Evolutionary conservation across 805 yeast genomes (phyloP).

Genomic region (Saturnispora zaruensis): DNA sequence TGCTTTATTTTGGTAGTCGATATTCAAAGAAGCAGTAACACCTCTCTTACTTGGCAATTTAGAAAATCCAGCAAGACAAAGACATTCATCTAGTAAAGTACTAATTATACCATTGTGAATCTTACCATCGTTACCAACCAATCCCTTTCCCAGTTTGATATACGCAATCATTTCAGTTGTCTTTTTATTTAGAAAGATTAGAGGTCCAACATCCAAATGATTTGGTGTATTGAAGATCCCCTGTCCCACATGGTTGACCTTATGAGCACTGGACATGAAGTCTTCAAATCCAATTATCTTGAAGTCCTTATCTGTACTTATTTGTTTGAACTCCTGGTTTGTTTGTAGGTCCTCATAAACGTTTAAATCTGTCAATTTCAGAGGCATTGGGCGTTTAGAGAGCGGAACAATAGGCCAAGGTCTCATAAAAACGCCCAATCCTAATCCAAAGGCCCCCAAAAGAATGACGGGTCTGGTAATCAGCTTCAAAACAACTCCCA

Average conservation of each 20-base stretch:
- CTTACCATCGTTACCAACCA: slow-evolving; percentile 62
- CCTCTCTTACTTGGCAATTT: slow-evolving; percentile 73
- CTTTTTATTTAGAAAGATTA: slow-evolving; percentile 45
- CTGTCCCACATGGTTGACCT: slow-evolving; percentile 54
- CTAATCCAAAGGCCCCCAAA: slow-evolving; percentile 20
- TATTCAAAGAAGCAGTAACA: slow-evolving; percentile 71
- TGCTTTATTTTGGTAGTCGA: slow-evolving; percentile 55
- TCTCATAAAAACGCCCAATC: slow-evolving; percentile 25
- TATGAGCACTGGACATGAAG: slow-evolving; percentile 50
- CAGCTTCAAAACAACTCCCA: slow-evolving; percentile 1
- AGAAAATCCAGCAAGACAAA: slow-evolving; percentile 81
- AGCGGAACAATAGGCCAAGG: slow-evolving; percentile 24
- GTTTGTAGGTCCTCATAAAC: neutral
- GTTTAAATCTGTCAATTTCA: slow-evolving; percentile 10
- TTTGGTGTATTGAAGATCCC: slow-evolving; percentile 65
- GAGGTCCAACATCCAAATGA: slow-evolving; percentile 67
- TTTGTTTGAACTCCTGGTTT: neutral
- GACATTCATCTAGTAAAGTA: slow-evolving; percentile 73
- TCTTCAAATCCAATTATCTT: slow-evolving; percentile 31
- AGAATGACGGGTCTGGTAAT: slow-evolving; percentile 12
- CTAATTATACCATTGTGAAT: slow-evolving; percentile 78
- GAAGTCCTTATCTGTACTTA: slow-evolving; percentile 19
- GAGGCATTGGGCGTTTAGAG: slow-evolving; percentile 8
- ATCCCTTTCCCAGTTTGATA: slow-evolving; percentile 55
- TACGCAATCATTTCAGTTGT: slow-evolving; percentile 52